Percentiles rank a stretch among this genome's conserved stretches.
Conservation (phyloP, 345 rosid genomes). For the Citropsis articulata region DNA sequence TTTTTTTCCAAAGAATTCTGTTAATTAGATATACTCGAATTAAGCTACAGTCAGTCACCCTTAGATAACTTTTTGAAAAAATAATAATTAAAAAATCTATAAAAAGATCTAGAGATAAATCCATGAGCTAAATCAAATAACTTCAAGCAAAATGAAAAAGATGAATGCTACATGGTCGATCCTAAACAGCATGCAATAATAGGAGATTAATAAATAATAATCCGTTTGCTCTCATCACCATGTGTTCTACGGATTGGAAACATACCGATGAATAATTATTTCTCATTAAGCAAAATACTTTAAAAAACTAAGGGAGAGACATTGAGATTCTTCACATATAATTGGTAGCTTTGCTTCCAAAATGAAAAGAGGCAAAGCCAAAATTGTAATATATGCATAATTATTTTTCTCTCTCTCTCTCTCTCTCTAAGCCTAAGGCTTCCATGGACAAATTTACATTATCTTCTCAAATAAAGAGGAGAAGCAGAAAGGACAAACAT, state of each 20-base stretch:
- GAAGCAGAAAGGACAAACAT: slow-evolving; percentile 31
- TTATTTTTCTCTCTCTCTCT: slow-evolving; percentile 3
- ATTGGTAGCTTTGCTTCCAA: slow-evolving; percentile 18
- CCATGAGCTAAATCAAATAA: too few relatives aligned
- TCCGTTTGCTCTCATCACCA: neutral
- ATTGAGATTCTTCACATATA: slow-evolving; percentile 22
- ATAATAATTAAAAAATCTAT: too few relatives aligned
- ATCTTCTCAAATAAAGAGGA: slow-evolving; percentile 19
- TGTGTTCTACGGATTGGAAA: neutral
- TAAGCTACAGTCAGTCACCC: too few relatives aligned
- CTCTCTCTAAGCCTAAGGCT: slow-evolving; percentile 10
- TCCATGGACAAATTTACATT: slow-evolving; percentile 31
- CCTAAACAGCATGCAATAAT: too few relatives aligned
- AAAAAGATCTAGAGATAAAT: too few relatives aligned
- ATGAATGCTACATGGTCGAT: too few relatives aligned
- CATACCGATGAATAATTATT: neutral
- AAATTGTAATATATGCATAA: slow-evolving; percentile 10
- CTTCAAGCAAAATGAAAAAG: too few relatives aligned
- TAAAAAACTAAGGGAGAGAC: slow-evolving; percentile 29
- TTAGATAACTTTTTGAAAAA: too few relatives aligned
- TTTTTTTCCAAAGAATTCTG: too few relatives aligned
- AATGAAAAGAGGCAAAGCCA: slow-evolving; percentile 24
- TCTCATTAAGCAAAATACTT: slow-evolving; percentile 21
- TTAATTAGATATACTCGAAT: too few relatives aligned
- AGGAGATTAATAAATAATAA: neutral